Conservation (phyloP, 164 flowering plant genomes). For the Malania oleifera region DNA sequence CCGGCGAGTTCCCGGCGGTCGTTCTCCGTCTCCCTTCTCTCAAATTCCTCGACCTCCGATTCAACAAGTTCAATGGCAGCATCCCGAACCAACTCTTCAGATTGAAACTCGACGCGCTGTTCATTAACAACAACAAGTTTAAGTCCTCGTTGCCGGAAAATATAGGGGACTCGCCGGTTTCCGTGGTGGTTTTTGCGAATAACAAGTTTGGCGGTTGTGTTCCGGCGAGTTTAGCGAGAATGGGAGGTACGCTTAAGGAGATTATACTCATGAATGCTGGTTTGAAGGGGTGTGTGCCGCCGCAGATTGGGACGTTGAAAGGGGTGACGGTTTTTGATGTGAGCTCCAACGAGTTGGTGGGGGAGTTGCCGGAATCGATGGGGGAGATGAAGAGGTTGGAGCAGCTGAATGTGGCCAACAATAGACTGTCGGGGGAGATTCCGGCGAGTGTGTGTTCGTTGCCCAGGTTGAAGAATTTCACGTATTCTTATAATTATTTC, state of each 20-base stretch:
- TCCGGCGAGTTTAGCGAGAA: slow-evolving; percentile 30
- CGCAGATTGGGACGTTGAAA: slow-evolving; percentile 33
- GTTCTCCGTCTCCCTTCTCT: slow-evolving; percentile 46
- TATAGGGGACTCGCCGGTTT: slow-evolving; percentile 60
- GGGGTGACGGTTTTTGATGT: slow-evolving; percentile 46
- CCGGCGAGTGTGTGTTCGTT: slow-evolving; percentile 45
- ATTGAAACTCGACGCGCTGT: slow-evolving; percentile 64
- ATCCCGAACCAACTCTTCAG: slow-evolving; percentile 57
- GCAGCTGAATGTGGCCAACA: slow-evolving; percentile 54
- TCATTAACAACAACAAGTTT: slow-evolving; percentile 71
- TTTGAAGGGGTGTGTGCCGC: slow-evolving; percentile 35
- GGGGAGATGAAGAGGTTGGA: slow-evolving; percentile 47
- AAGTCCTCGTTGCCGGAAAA: slow-evolving; percentile 38
- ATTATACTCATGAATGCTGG: slow-evolving; percentile 34
- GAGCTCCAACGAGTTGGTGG: slow-evolving; percentile 35
- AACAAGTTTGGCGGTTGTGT: slow-evolving; percentile 44
- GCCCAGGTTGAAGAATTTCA: slow-evolving; percentile 54
- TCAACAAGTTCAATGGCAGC: slow-evolving; percentile 49
- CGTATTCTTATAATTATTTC: slow-evolving; percentile 47
- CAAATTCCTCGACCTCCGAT: slow-evolving; percentile 63
- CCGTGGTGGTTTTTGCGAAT: slow-evolving; percentile 61
- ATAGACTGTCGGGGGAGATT: slow-evolving; percentile 40
- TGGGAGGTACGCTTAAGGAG: slow-evolving; percentile 40
- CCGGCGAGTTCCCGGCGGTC: slow-evolving; percentile 50
- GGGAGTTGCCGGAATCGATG: slow-evolving; percentile 41